Conservation (phyloP, 1,284 basidiomycete species). For the Cerrena zonata region DNA sequence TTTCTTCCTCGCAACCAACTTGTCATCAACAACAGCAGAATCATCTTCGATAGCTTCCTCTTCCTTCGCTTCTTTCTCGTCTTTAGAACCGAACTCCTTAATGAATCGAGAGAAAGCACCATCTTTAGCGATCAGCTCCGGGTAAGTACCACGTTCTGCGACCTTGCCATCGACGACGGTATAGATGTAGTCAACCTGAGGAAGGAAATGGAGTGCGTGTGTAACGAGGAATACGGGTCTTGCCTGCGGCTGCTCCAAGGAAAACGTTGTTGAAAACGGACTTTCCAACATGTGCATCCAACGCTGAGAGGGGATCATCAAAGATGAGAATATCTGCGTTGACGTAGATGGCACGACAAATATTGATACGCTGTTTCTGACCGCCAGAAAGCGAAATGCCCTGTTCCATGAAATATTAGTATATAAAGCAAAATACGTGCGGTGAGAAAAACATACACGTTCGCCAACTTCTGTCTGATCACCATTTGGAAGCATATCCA, state of each 20-base stretch:
- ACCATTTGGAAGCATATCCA: constrained; percentile 76
- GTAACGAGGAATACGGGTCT: constrained; percentile 83
- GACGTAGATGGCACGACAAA: constrained; percentile 82
- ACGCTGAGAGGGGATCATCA: constrained; percentile 74
- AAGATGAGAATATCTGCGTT: constrained; percentile 82
- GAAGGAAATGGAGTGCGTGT: constrained; percentile 78
- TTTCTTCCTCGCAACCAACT: constrained; percentile 32
- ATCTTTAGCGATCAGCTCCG: constrained; percentile 55
- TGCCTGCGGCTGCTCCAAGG: constrained; percentile 50
- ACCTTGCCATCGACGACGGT: constrained; percentile 68
- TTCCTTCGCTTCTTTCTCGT: constrained; percentile 29
- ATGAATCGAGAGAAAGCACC: constrained; percentile 74
- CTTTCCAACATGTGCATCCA: constrained; percentile 86
- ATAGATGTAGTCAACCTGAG: constrained; percentile 72
- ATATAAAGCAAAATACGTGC: too few relatives aligned
- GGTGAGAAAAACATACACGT: constrained; percentile 39
- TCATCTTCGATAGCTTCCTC: constrained; percentile 35
- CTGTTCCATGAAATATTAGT: constrained; percentile 21
- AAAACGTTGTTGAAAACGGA: constrained; percentile 82
- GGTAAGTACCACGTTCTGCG: constrained; percentile 71
- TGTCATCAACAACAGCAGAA: constrained; percentile 21
- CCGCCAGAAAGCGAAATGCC: constrained; percentile 82
- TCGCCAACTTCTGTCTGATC: constrained; percentile 91
- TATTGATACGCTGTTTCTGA: constrained; percentile 72
- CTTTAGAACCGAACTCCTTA: constrained; percentile 56